Conservation (phyloP, 108 stramenopile species). For the Mayamaea pseudoterrestris region DNA sequence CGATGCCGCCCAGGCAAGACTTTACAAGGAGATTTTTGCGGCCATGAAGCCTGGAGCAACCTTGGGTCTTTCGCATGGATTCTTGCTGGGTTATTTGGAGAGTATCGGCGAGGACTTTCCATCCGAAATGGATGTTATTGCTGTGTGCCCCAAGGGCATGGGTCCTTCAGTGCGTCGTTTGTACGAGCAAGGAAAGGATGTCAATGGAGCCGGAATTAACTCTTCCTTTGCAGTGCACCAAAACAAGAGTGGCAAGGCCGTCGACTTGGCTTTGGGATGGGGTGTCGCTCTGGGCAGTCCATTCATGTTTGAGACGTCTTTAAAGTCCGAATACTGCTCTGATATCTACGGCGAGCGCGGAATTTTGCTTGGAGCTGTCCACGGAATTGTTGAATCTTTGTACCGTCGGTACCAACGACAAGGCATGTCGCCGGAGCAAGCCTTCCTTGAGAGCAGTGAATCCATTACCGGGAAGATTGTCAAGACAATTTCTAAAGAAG, state of each 20-base stretch:
- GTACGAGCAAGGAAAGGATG: constrained; percentile 98
- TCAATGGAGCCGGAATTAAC: constrained; percentile 97
- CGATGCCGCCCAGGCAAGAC: constrained; percentile 89
- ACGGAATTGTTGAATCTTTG: constrained; percentile 94
- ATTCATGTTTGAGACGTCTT: constrained; percentile 95
- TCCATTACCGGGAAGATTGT: constrained; percentile 96
- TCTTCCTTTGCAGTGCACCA: constrained; percentile 94
- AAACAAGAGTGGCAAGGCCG: constrained; percentile 88
- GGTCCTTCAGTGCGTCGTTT: constrained; percentile 96
- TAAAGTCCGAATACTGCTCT: constrained; percentile 91
- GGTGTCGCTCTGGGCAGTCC: constrained; percentile 93
- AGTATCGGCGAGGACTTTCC: constrained; percentile 91
- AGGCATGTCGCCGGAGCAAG: constrained; percentile 93
- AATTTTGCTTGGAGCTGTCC: constrained; percentile 94
- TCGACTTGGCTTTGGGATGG: constrained; percentile 95
- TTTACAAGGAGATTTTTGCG: constrained; percentile 94
- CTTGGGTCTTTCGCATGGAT: constrained; percentile 90
- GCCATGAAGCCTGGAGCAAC: constrained; percentile 97
- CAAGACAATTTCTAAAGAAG: constrained; percentile 91
- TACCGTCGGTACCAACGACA: constrained; percentile 93
- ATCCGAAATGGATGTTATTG: constrained; percentile 94
- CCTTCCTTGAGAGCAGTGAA: constrained; percentile 87
- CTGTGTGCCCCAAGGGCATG: constrained; percentile 98
- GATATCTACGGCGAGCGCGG: constrained; percentile 98
- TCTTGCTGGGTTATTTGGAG: constrained; percentile 94